Conservation (phyloP, 768 basidiomycete species). For the Pleurotus giganteus region DNA sequence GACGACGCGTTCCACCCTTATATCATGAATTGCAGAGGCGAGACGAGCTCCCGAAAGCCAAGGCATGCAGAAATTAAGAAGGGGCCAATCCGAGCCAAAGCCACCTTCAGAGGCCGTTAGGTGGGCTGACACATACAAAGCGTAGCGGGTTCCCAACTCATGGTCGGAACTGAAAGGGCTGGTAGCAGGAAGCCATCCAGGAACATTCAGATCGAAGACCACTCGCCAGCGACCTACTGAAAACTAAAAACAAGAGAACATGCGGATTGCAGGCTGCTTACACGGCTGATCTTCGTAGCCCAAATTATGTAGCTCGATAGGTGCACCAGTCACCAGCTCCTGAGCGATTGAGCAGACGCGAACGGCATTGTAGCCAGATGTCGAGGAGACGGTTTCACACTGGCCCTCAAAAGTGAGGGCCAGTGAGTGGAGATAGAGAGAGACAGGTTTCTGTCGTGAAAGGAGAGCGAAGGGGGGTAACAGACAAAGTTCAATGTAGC, state of each 20-base stretch:
- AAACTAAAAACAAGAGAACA: slow-evolving; percentile 1
- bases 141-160: slow-evolving; percentile 60
- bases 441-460: slow-evolving; percentile 47
- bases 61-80: slow-evolving; percentile 55
- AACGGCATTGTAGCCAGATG: slow-evolving; percentile 63
- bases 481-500: slow-evolving; percentile 68
- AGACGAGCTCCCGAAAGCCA: slow-evolving; percentile 45
- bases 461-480: slow-evolving; percentile 57
- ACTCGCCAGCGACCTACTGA: slow-evolving; percentile 61
- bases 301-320: slow-evolving; percentile 63
- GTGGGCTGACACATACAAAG: slow-evolving; percentile 64
- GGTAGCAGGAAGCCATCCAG: slow-evolving; percentile 84
- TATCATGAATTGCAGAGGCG: slow-evolving; percentile 36
- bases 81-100: slow-evolving; percentile 36
- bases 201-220: slow-evolving; percentile 79
- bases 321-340: slow-evolving; percentile 53
- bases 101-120: slow-evolving; percentile 47
- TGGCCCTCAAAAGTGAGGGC: slow-evolving; percentile 84
- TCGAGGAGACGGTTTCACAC: slow-evolving; percentile 65
- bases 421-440: slow-evolving; percentile 65
- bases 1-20: slow-evolving; percentile 55
- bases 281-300: slow-evolving; percentile 60
- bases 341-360: slow-evolving; percentile 68
- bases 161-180: slow-evolving; percentile 44
- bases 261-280: slow-evolving; percentile 21